Conservation (phyloP, 2,329 filamentous ascomycete species). For the Xylariaceae sp. region DNA sequence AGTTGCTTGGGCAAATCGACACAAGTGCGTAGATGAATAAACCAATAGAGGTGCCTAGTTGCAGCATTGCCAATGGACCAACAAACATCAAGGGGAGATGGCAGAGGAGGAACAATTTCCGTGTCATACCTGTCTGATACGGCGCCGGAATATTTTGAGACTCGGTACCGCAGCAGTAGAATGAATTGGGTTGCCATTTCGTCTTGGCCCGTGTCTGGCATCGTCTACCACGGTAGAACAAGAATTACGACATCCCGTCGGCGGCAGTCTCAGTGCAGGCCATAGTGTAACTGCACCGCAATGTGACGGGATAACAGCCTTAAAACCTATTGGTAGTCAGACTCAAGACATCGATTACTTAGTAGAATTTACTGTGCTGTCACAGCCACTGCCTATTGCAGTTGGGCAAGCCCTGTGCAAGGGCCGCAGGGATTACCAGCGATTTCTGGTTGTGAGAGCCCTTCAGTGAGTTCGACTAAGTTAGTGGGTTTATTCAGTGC, state of each 20-base stretch:
- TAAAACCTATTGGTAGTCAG: not conserved
- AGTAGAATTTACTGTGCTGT: not conserved
- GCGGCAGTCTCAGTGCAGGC: not conserved
- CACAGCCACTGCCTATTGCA: too few relatives aligned
- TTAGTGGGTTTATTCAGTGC: too few relatives aligned
- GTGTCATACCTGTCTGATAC: not conserved
- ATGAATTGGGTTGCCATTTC: not conserved
- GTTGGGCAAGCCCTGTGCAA: not conserved
- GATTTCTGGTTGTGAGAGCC: too few relatives aligned
- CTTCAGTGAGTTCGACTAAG: too few relatives aligned
- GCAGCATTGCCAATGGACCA: not conserved
- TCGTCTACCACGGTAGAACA: not conserved
- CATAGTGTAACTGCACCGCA: not conserved
- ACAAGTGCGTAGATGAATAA: not conserved
- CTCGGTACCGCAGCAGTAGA: conserved; percentile 4
- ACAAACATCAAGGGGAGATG: not conserved
- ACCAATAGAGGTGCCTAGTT: not conserved
- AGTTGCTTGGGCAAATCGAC: conserved; percentile 8
- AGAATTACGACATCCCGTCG: not conserved
- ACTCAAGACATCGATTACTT: not conserved
- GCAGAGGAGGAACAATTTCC: not conserved
- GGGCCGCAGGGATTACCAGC: not conserved
- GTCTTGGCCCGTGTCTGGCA: not conserved
- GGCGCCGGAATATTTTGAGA: conserved; percentile 1
- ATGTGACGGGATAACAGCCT: not conserved